Percentiles rank a stretch among this genome's conserved stretches.
Conservation (phyloP, 208 protist species). For the Leishmania martiniquensis region DNA sequence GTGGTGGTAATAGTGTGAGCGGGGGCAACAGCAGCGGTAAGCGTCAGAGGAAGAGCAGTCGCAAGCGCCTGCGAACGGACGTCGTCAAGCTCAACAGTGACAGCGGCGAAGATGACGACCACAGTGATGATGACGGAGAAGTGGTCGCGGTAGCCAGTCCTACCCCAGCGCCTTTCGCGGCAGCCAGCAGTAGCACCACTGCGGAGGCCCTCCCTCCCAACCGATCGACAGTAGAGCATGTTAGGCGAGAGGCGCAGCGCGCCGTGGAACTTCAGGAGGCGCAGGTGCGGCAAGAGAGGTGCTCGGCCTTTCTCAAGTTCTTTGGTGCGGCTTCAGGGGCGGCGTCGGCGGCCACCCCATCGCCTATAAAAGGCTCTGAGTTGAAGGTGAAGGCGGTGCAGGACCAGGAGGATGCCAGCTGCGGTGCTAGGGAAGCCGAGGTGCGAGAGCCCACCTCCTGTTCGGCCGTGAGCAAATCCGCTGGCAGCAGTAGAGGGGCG, state of each 20-base stretch:
- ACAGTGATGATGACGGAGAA: neutral
- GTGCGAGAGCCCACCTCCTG: neutral
- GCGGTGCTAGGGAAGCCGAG: neutral
- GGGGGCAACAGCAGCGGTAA: neutral
- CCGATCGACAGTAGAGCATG: conserved; percentile 11
- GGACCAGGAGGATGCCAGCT: neutral
- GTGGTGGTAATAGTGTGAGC: neutral
- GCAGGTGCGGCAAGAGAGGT: conserved; percentile 16
- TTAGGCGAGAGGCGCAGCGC: conserved; percentile 1
- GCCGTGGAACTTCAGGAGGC: neutral
- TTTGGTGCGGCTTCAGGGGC: conserved; percentile 34
- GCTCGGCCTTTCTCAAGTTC: conserved; percentile 31
- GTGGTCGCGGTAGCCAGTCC: neutral
- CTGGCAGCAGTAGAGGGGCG: neutral
- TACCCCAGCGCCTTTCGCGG: neutral
- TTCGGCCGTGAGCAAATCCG: neutral
- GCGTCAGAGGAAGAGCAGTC: neutral
- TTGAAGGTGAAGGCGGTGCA: neutral
- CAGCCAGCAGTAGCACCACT: neutral
- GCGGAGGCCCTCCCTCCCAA: neutral
- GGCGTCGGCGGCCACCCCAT: too few relatives aligned
- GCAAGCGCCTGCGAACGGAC: conserved; percentile 19
- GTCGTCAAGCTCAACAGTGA: neutral
- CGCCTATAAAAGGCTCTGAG: neutral
- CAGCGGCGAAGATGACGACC: neutral